Conservation (phyloP, 345 rosid species). For the Angophora floribunda region DNA sequence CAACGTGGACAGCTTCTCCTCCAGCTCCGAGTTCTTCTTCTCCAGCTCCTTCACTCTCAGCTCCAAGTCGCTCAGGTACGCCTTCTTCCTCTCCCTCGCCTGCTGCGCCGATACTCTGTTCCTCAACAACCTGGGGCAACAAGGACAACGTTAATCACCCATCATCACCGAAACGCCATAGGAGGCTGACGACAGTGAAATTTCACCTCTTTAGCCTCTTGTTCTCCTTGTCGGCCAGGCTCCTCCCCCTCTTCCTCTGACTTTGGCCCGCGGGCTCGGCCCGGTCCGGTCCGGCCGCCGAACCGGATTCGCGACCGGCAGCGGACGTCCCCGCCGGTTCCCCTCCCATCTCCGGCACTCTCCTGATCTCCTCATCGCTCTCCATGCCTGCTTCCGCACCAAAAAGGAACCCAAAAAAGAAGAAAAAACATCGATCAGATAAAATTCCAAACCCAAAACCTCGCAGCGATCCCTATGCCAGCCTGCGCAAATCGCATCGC, state of each 20-base stretch:
- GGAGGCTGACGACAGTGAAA: not conserved
- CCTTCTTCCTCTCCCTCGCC: constrained; percentile 98
- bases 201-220: constrained; percentile 76
- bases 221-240: constrained; percentile 87
- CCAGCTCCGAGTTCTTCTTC: constrained; percentile 85
- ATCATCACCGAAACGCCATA: not conserved
- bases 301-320: constrained; percentile 31
- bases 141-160: not conserved
- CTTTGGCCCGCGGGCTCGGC: constrained; percentile 42
- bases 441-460: not conserved
- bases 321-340: constrained; percentile 41
- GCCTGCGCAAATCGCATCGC: too few relatives aligned
- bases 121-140: constrained; percentile 66
- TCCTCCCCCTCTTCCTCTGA: constrained; percentile 74
- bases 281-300: constrained; percentile 33
- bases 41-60: constrained; percentile 75
- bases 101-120: constrained; percentile 99
- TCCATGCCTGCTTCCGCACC: constrained; percentile 45
- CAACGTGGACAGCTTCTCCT: constrained; percentile 81
- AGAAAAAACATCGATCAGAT: not conserved
- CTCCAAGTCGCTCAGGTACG: constrained; percentile 76
- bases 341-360: constrained; percentile 86
- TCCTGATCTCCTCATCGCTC: constrained; percentile 95
- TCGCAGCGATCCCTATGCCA: not conserved
- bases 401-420: not conserved